Evolutionary conservation across 805 yeast genomes (phyloP).

Genomic region (Saccharomyces mikatae): DNA sequence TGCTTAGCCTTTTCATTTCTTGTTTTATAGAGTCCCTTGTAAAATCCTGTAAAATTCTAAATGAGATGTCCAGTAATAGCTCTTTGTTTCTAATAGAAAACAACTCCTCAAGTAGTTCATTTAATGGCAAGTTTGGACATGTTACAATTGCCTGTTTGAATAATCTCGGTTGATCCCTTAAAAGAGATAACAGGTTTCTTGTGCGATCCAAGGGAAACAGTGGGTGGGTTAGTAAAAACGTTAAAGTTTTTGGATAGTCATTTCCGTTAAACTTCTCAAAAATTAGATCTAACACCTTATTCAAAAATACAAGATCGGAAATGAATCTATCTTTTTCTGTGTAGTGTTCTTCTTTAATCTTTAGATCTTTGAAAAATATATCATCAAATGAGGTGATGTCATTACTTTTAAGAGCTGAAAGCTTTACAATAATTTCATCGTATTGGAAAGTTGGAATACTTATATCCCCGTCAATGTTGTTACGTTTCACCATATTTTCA

Average conservation of each 20-base stretch:
- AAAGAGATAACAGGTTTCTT: constrained; percentile 43
- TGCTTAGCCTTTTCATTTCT: constrained; percentile 30
- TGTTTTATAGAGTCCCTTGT: constrained; percentile 51
- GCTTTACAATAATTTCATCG: constrained; percentile 19
- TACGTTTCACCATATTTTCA: constrained; percentile 4
- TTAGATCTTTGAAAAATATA: constrained; percentile 25
- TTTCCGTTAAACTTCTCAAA: constrained; percentile 27
- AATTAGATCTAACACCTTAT: constrained; percentile 37
- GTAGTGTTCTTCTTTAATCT: constrained; percentile 42
- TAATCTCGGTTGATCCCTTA: constrained; percentile 52
- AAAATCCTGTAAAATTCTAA: constrained; percentile 59
- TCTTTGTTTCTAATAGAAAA: constrained; percentile 49
- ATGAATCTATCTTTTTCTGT: constrained; percentile 59
- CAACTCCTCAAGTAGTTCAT: constrained; percentile 57
- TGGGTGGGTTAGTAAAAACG: constrained; percentile 81
- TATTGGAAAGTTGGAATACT: constrained; percentile 14
- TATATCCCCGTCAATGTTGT: constrained; percentile 5
- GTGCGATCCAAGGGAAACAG: constrained; percentile 61
- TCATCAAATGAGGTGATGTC: constrained; percentile 26
- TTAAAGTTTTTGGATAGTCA: constrained; percentile 49
- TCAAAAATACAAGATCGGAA: constrained; percentile 46
- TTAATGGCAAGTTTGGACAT: constrained; percentile 58
- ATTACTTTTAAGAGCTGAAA: constrained; percentile 14
- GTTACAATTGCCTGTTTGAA: constrained; percentile 77
- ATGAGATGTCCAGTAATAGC: constrained; percentile 58